Evolutionary conservation across 2,329 filamentous ascomycete genomes (phyloP).

Genomic region (Colletotrichum horii): DNA sequence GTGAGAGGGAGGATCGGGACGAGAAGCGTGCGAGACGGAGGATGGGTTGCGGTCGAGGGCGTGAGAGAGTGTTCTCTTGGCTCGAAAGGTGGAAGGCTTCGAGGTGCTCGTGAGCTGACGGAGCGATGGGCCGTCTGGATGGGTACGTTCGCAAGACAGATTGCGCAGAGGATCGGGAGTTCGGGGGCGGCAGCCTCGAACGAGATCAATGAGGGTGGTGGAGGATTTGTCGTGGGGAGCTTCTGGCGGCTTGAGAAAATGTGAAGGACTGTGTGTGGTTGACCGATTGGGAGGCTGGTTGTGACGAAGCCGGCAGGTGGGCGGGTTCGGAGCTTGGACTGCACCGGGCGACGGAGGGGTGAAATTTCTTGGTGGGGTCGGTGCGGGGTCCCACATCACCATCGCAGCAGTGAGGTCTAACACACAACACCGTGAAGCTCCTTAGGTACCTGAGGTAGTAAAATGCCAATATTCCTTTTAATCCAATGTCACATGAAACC

Average conservation of each 20-base stretch:
- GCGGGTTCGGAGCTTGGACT: conserved; percentile 3
- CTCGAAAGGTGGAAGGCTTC: too few relatives aligned
- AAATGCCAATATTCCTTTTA: not conserved
- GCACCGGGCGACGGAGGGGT: not conserved
- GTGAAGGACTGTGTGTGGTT: not conserved
- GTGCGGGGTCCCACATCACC: not conserved
- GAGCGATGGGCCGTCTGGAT: not conserved
- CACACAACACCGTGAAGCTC: not conserved
- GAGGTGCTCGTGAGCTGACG: too few relatives aligned
- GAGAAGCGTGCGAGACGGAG: too few relatives aligned
- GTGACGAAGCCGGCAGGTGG: not conserved
- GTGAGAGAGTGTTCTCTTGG: too few relatives aligned
- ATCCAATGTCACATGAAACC: not conserved
- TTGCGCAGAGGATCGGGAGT: not conserved
- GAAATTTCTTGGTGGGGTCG: conserved; percentile 20
- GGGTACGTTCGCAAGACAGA: accelerated
- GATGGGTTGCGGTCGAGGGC: too few relatives aligned
- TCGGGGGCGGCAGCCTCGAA: not conserved
- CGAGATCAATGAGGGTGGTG: not conserved
- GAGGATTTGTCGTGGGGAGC: not conserved
- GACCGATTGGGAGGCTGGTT: not conserved
- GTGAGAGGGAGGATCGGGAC: not conserved
- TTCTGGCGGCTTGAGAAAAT: not conserved
- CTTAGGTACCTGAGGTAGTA: not conserved
- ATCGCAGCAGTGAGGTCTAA: not conserved